phyloP scores from a whole-genome alignment of 768 basidiomycete species.

The Gelatoporia subvermispora region DNA sequence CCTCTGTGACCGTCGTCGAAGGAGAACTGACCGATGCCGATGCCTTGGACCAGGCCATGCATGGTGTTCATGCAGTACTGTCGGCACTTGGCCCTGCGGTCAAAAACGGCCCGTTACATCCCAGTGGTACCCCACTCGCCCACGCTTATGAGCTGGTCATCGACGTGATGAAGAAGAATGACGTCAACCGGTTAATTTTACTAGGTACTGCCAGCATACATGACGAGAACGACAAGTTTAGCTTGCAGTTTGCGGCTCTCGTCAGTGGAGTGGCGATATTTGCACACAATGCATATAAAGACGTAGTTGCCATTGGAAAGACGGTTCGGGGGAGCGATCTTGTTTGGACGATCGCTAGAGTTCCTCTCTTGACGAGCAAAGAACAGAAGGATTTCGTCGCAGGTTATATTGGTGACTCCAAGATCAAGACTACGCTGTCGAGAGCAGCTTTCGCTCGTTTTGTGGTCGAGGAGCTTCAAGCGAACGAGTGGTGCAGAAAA shows the following conservation, averaged over 20 bases:
- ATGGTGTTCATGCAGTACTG: slow-evolving; percentile 56
- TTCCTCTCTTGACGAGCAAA: slow-evolving; percentile 55
- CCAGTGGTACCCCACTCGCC: slow-evolving; percentile 53
- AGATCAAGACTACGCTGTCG: slow-evolving; percentile 43
- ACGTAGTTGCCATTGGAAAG: slow-evolving; percentile 61
- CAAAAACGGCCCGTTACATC: slow-evolving; percentile 38
- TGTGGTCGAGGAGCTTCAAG: slow-evolving; percentile 50
- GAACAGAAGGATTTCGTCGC: slow-evolving; percentile 42
- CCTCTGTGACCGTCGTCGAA: slow-evolving; percentile 44
- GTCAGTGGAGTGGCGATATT: slow-evolving; percentile 34
- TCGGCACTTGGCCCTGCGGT: slow-evolving; percentile 59
- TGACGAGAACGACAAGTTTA: slow-evolving; percentile 57
- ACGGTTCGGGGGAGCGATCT: slow-evolving; percentile 40
- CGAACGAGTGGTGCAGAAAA: slow-evolving; percentile 54
- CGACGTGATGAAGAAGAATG: slow-evolving; percentile 46
- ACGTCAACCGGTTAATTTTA: slow-evolving; percentile 55
- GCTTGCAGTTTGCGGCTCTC: slow-evolving; percentile 38
- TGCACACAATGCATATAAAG: slow-evolving; percentile 57
- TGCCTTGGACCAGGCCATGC: slow-evolving; percentile 45
- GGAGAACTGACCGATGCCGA: slow-evolving; percentile 52
- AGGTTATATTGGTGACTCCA: slow-evolving; percentile 67
- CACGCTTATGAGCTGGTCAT: slow-evolving; percentile 53
- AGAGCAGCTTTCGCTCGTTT: slow-evolving; percentile 59
- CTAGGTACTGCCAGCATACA: slow-evolving; percentile 64
- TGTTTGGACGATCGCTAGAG: slow-evolving; percentile 68